A percentile compares a stretch with the other conserved stretches of the same genome.
Evolutionary conservation across 176 grass and related monocot genomes (phyloP).

Genomic region (Phoenix dactylifera): DNA sequence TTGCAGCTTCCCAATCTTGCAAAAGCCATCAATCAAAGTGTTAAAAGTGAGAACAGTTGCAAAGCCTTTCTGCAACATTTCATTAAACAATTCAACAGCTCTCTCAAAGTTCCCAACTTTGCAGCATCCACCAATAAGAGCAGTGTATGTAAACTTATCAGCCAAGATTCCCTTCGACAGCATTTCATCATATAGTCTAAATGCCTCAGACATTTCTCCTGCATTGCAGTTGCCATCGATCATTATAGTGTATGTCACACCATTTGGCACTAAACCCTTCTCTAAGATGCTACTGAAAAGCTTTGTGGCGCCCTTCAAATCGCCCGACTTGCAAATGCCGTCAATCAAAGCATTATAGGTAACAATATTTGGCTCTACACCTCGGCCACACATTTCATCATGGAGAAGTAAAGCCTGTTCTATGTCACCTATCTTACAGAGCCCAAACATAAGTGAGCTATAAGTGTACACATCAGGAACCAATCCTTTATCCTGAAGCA

Average conservation of each 20-base stretch:
- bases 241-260: conserved; percentile 53
- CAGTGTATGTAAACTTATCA: conserved; percentile 38
- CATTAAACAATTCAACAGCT: conserved; percentile 27
- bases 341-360: conserved; percentile 55
- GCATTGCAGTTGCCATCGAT: conserved; percentile 60
- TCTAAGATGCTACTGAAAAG: conserved; percentile 27
- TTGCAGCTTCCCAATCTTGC: conserved; percentile 47
- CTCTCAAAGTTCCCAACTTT: conserved; percentile 25
- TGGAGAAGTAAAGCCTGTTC: conserved; percentile 47
- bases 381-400: conserved; percentile 56
- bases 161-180: conserved; percentile 38
- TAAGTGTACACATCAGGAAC: conserved; percentile 58
- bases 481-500: conserved; percentile 45
- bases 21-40: conserved; percentile 45
- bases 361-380: conserved; percentile 49
- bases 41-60: conserved; percentile 35
- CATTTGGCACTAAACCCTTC: conserved; percentile 50
- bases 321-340: conserved; percentile 54
- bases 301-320: conserved; percentile 36
- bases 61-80: conserved; percentile 27
- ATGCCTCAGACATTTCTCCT: conserved; percentile 34
- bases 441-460: conserved; percentile 51
- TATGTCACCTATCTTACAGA: conserved; percentile 40
- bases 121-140: conserved; percentile 38
- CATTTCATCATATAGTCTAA: conserved; percentile 60